phyloP scores from a whole-genome alignment of 306 rosid species.

The Ochetophila trinervis region DNA sequence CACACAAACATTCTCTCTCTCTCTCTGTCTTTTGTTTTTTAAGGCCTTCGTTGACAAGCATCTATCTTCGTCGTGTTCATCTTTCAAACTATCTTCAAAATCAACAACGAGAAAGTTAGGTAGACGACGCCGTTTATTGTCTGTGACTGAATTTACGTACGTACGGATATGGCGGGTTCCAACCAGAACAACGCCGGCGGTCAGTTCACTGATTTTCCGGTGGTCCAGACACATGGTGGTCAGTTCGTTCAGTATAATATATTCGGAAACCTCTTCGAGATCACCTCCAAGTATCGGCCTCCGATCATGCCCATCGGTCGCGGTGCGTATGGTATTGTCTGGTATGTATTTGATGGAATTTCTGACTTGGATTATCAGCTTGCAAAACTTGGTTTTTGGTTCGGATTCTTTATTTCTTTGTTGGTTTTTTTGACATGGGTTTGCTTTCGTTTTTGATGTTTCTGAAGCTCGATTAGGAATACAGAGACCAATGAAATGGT shows the following conservation, averaged over 20 bases:
- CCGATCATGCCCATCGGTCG: constrained; percentile 97
- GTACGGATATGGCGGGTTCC: constrained; percentile 50
- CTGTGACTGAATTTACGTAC: neutral
- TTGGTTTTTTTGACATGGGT: constrained; percentile 14
- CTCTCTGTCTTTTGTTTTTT: constrained; percentile 4
- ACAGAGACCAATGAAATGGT: constrained; percentile 90
- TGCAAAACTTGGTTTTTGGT: neutral
- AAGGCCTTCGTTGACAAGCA: neutral
- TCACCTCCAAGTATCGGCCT: constrained; percentile 78
- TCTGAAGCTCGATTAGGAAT: constrained; percentile 77
- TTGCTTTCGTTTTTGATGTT: constrained; percentile 17
- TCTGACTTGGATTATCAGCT: neutral
- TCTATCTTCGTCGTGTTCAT: neutral
- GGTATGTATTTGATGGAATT: constrained; percentile 38
- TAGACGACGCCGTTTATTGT: too few relatives aligned
- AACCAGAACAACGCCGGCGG: constrained; percentile 30
- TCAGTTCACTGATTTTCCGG: constrained; percentile 52
- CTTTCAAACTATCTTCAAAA: neutral
- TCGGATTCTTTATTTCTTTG: neutral
- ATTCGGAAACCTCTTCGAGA: constrained; percentile 85
- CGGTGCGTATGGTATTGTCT: constrained; percentile 94
- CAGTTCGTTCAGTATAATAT: constrained; percentile 77
- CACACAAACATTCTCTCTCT: constrained; percentile 9
- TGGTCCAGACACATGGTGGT: constrained; percentile 69
- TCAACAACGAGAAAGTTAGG: too few relatives aligned